Evolutionary conservation across 1,284 basidiomycete species (phyloP), one percentile per base, ranked within the genome.

Genomic region (Leccinum pachyderme): DNA sequence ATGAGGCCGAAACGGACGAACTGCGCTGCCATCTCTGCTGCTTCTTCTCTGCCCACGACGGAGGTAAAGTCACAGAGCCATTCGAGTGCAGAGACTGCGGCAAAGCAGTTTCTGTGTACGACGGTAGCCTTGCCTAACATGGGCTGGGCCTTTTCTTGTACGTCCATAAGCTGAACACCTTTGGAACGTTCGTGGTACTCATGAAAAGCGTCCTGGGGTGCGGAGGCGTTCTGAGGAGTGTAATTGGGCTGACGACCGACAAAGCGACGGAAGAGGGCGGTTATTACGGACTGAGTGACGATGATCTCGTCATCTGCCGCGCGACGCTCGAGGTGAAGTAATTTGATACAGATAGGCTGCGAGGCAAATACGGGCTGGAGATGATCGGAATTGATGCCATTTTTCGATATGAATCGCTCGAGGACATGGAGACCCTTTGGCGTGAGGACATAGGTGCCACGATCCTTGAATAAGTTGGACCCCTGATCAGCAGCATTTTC

Each of bases 31-130:
- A 98, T 89, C 77, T 99, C 97, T 24, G 94, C 94, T 0, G 95
- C 96, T 73, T 99, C 97, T 69, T 99, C 97, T 52, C 93, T 79
- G 24, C 95, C 95, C 49, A 95, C 93, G 45, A 96, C 92, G 0
- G 96, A 98, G 1, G 96, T 95, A 63, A 95, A 98, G 73, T 99
- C 95, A 70, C 93, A 91, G 51, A 99, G 84, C 97, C 97, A 99
- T 72, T 98, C 94, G 55, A 98, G 80, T 0, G 92, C 95, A 37
- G 83, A 83, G 52, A 91, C 83, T 27, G 96, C 93, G 28, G 86
- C 78, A 71, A 99, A 98, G 65, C 91, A 92, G 71, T 87, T 82
- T 69, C 89, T 91, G 73, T 89, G 82, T 5, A 62, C 74, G 50
- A 67, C 73, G 31, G 72, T 52, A 49, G 75, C 73, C 51, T 70